Conservation (phyloP, 495 filamentous ascomycete genomes). For the Penicillium steckii region DNA sequence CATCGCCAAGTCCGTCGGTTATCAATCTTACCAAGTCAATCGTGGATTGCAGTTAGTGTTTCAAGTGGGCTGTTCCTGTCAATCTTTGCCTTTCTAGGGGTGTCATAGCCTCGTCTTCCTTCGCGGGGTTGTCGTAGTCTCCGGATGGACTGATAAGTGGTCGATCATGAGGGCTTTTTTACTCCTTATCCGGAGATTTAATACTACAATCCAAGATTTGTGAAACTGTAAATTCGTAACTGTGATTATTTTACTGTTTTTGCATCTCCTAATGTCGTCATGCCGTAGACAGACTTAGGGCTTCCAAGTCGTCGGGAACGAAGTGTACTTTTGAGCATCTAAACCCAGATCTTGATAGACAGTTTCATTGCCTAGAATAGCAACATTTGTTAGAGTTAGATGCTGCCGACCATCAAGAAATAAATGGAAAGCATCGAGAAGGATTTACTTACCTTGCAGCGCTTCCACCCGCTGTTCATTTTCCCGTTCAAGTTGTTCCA, state of each 20-base stretch:
- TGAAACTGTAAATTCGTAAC: no score
- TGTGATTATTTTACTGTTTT: no score
- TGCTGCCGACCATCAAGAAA: neutral
- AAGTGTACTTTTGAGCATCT: constrained; percentile 50
- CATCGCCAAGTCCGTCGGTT: constrained; percentile 11
- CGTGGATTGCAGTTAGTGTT: neutral
- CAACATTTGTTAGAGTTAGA: neutral
- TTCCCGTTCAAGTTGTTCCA: constrained; percentile 60
- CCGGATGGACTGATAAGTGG: neutral
- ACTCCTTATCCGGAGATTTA: neutral
- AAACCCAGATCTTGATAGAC: constrained; percentile 54
- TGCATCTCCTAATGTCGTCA: no score
- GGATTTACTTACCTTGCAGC: constrained; percentile 44
- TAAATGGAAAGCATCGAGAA: neutral
- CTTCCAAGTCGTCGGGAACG: constrained; percentile 51
- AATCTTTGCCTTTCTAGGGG: neutral
- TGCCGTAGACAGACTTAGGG: neutral
- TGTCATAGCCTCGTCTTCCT: constrained; percentile 2
- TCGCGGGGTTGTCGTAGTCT: neutral
- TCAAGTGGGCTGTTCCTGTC: neutral
- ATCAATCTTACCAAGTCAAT: constrained; percentile 4
- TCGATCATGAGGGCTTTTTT: neutral
- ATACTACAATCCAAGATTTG: neutral
- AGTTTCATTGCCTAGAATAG: constrained; percentile 44
- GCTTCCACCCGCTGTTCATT: constrained; percentile 59